Evolutionary conservation across 768 basidiomycete species (phyloP), one percentile per base, ranked within the genome.

Genomic region (Boletales sp.): DNA sequence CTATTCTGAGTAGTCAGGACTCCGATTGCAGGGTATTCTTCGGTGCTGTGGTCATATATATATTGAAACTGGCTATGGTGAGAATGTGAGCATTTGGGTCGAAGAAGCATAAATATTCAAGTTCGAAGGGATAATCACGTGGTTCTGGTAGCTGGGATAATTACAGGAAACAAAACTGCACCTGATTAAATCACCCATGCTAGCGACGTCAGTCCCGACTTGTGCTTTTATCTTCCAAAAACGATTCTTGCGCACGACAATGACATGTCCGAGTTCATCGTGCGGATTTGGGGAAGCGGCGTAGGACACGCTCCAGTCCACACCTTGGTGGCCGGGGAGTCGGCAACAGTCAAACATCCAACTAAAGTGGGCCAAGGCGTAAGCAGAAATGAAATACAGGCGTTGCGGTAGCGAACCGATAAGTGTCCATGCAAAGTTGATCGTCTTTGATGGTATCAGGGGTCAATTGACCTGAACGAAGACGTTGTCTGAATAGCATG

Each of bases 331-430:
- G 2, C 87, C 86, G 3, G 90, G 90, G 17, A 93, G 74, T 48
- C 90, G 86, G 55, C 82, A 89, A 64, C 89, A 90, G 64, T 93
- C 90, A 57, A 93, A 93, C 90, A 93, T 91, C 90, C 90, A 93
- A 43, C 88, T 89, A 46, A 18, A 27, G 31, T 9, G 8, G 1
- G 42, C 24, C n/a, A 44, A 19, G n/a, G 17, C 4, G 18, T 61
- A 13, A 57, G 40, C 14, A 8, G 39, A 0, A 27, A 21, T 5
- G 19, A 6, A 34, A 38, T 12, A 5, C 24, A 18, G 35, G 3
- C 11, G 40, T 36, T 38, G 4, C 12, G 8, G 18, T 13, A 50
- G 27, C 71, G 47, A 54, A 86, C 87, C 89, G 74, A 67, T 86
- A 92, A 8, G 87, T 87, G 62, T 93, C 90, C 90, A 93, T 92